Base-by-base conservation (phyloP, 2,329 filamentous ascomycete genomes). In the Colletotrichum sublineola region DNA sequence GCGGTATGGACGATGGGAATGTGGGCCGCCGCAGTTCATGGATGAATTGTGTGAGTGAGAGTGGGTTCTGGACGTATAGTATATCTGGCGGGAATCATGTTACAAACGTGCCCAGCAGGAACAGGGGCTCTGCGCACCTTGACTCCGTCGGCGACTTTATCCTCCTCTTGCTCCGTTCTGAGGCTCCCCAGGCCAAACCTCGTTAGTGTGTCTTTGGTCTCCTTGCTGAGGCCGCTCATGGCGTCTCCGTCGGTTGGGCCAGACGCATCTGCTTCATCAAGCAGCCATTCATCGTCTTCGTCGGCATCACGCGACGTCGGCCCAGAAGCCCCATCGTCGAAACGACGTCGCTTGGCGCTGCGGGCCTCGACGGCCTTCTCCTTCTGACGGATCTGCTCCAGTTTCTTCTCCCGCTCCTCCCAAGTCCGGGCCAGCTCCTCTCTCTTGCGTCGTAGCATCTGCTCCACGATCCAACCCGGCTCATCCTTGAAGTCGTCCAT, bases 11-110 rank as follows among this genome's bases (percentile, higher is more conserved):
- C 0, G 94, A 87, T 5, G 95, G 94, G 72, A 97, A 90, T 0
- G 84, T 83, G n/a, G 97, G 93, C 38, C 94, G 90, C 1, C 92
- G 90, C 62, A 98, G 83, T 80, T 98, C 95, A 53, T 91, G 88
- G 24, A 96, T 91, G 80, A 98, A 97, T 79, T 98, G 95, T 1
- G 93, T 92, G 18, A 98, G 83, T 98, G 95, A 3, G 95, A 98
- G 81, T 98, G 95, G 1, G 95, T 98, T 78, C 95, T 89, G 9
- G 95, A 98, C 68, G 95, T 96, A 82, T 96, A 97, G 81, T 94
- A 97, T 63, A 98, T 93, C 86, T 91, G 80, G 62, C 46, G 11
- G 24, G 5, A 42, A 24, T 67, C 60, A 57, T 48, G 81, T 82
- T 80, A 83, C 79, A 78, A 78, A 67, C 56, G 53, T 63, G 53